Base-by-base conservation (phyloP, 345 rosid genomes). In the Ceriops tagal region DNA sequence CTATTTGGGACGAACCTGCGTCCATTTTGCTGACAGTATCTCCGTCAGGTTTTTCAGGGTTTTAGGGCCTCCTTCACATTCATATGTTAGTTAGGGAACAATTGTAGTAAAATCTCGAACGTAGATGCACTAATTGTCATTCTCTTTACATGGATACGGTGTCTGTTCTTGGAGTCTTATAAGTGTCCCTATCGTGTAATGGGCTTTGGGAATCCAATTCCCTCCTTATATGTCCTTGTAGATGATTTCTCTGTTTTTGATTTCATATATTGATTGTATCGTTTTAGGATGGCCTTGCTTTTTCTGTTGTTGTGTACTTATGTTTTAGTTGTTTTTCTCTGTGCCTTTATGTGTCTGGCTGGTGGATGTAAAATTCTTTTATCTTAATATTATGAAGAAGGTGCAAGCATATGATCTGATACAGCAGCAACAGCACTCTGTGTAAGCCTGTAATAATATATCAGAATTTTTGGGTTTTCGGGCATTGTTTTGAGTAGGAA, bases 251-350 rank as follows among this genome's bases (percentile, higher is more conserved):
- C 52, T 61, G 27, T 49, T 31, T 59, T 56, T 24, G 31, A 43
- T 43, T 43, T 16, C 5, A 8, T 43, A 43, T 43, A 43, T 43
- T 43, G 49, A 43, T 43, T 43, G 49, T 2, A 49, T 68, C 62
- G 22, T 57, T 37, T 51, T 62, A 60, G 52, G 58, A 53, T 56
- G 64, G 19, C 19, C 49, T 43, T 13, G 47, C 59, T 15, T 80
- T 71, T 64, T 78, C 57, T 59, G 69, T 74, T 73, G 27, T 43
- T 70, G 66, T 65, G 61, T 69, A 43, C 49, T 43, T 13, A 55
- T 53, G 37, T 5, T 35, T 69, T 61, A 21, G 58, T 53, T 35
- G 13, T 15, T 30, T 32, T 73, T 22, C 24, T 27, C 70, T 35
- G 2, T 67, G 27, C 32, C 52, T 27, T 43, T 51, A 13, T 69